Percentiles rank a stretch among this genome's conserved stretches.
Conservation (phyloP, 441 rosid species). For the Monsonia emarginata region DNA sequence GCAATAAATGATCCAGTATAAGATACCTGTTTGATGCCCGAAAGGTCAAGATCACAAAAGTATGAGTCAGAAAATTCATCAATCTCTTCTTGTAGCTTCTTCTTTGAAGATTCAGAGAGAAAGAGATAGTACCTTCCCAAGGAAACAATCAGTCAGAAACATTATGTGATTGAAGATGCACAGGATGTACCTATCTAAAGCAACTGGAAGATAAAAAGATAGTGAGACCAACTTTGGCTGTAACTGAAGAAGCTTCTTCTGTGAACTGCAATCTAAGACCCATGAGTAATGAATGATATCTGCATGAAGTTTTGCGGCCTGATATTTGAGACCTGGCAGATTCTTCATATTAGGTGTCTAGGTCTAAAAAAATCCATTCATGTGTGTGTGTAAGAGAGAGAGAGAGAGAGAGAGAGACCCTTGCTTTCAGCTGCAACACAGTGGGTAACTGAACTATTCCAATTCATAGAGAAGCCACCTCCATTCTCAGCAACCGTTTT, state of each 20-base stretch:
- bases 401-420: slow-evolving; percentile 43
- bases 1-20: neutral
- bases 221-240: slow-evolving; percentile 62
- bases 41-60: slow-evolving; percentile 67
- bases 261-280: slow-evolving; percentile 75
- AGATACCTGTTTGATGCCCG: slow-evolving; percentile 65
- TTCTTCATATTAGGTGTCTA: neutral
- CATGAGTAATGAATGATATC: slow-evolving; percentile 85
- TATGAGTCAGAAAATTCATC: slow-evolving; percentile 83
- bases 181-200: slow-evolving; percentile 4
- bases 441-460: slow-evolving; percentile 80
- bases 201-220: slow-evolving; percentile 13
- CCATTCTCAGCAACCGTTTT: slow-evolving; percentile 91
- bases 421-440: slow-evolving; percentile 84
- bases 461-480: slow-evolving; percentile 91
- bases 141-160: slow-evolving; percentile 6
- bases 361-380: neutral
- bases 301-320: slow-evolving; percentile 69
- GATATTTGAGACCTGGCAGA: slow-evolving; percentile 71
- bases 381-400: slow-evolving; percentile 3
- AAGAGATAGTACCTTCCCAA: slow-evolving; percentile 69
- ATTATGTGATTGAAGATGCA: neutral
- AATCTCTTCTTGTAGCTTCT: slow-evolving; percentile 65
- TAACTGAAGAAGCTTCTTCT: slow-evolving; percentile 63
- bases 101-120: slow-evolving; percentile 62